These are phyloP conservation scores for Ophioceras dolichostomum DNA, from an alignment of 2,329 filamentous ascomycete genomes.

Conservation along the genomic window DNA sequence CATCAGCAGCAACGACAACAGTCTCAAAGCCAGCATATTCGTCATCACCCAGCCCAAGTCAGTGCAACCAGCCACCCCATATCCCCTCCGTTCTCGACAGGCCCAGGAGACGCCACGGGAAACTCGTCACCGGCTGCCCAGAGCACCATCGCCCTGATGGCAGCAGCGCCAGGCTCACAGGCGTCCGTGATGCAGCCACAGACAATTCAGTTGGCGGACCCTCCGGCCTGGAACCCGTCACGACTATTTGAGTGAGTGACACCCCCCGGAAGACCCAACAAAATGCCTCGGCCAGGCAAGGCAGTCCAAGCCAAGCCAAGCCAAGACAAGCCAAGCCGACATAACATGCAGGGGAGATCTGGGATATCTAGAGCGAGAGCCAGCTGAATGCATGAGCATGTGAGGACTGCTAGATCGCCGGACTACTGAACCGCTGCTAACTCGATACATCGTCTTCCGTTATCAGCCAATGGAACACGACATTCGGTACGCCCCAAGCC, in stretches of 20 bases:
- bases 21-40: constrained; percentile 11
- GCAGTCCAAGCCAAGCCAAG: too few relatives aligned
- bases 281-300: too few relatives aligned
- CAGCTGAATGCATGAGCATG: not conserved
- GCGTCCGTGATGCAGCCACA: constrained; percentile 35
- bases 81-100: constrained; percentile 67
- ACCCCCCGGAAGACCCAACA: too few relatives aligned
- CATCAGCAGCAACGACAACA: constrained; percentile 25
- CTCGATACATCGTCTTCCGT: too few relatives aligned
- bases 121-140: constrained; percentile 55
- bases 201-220: constrained; percentile 46
- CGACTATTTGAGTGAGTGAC: constrained; percentile 76
- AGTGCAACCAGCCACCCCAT: constrained; percentile 61
- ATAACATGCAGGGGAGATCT: too few relatives aligned
- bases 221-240: constrained; percentile 69
- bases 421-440: too few relatives aligned
- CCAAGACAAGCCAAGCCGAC: too few relatives aligned
- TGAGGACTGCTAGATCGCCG: too few relatives aligned
- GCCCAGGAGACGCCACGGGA: constrained; percentile 62
- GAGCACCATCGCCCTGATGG: constrained; percentile 59
- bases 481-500: constrained; percentile 64
- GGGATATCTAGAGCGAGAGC: too few relatives aligned
- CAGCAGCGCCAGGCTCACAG: constrained; percentile 41
- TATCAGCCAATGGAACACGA: constrained; percentile 85
- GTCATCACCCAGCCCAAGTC: constrained; percentile 37